Evolutionary conservation across 176 grass and related monocot genomes (phyloP).

Genomic region (Aegilops umbellulata): DNA sequence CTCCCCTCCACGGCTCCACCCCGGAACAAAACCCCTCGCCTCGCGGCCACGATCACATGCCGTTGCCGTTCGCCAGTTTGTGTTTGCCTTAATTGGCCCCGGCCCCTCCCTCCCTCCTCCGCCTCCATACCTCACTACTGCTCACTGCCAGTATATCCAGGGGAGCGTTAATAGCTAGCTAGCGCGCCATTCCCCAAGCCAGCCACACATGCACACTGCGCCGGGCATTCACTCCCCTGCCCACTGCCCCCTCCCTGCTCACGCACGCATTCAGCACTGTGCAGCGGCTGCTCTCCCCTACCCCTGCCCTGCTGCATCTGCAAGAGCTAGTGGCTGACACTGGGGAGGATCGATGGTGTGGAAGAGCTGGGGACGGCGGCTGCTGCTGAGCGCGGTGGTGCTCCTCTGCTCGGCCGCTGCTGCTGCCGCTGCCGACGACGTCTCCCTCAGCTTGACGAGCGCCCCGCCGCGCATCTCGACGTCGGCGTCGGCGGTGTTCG

Average conservation of each 20-base stretch:
- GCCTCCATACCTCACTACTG: neutral
- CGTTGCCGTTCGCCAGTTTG: neutral
- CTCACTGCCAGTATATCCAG: neutral
- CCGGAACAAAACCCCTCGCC: neutral
- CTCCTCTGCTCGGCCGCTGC: neutral
- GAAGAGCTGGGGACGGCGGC: conserved; percentile 18
- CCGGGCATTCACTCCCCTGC: conserved; percentile 25
- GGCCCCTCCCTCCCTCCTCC: neutral
- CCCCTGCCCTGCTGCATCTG: neutral
- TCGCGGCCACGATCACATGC: conserved; percentile 25
- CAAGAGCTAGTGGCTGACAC: neutral
- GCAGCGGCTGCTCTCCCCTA: neutral
- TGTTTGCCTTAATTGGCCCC: neutral
- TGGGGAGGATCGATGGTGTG: conserved; percentile 20
- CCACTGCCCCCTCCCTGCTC: neutral
- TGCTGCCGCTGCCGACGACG: conserved; percentile 12
- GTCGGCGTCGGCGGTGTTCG: conserved; percentile 54
- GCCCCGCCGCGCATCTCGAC: conserved; percentile 49
- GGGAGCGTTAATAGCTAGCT: neutral
- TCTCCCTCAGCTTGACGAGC: conserved; percentile 37
- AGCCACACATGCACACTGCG: conserved; percentile 6
- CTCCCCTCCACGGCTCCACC: conserved; percentile 2
- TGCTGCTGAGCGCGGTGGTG: neutral
- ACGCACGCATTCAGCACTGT: conserved; percentile 14
- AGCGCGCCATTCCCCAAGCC: neutral